Percentiles rank a stretch among this genome's conserved stretches.
Conservation (phyloP, 495 filamentous ascomycete species). For the Tuber melanosporum region DNA sequence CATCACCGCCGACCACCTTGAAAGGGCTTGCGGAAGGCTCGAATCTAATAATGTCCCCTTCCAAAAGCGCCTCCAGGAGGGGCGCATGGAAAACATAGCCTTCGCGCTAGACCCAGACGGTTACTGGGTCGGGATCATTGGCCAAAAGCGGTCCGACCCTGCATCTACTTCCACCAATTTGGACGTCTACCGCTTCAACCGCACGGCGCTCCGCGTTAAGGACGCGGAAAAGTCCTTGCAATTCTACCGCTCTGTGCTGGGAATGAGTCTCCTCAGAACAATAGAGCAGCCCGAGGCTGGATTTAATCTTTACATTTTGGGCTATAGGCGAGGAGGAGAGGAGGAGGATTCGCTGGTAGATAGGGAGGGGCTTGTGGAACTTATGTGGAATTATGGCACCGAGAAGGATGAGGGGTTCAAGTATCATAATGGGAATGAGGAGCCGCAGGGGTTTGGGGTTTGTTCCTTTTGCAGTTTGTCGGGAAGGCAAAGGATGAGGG, state of each 20-base stretch:
- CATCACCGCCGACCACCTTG: slow-evolving; percentile 82
- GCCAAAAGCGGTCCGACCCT: slow-evolving; percentile 51
- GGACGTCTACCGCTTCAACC: slow-evolving; percentile 49
- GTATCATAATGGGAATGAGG: slow-evolving; percentile 86
- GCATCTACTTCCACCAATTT: slow-evolving; percentile 43
- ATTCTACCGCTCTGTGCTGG: slow-evolving; percentile 86
- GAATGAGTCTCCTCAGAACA: slow-evolving; percentile 74
- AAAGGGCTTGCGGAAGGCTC: slow-evolving; percentile 78
- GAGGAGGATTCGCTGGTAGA: slow-evolving; percentile 50
- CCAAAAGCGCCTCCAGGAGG: slow-evolving; percentile 88
- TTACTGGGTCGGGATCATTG: slow-evolving; percentile 62
- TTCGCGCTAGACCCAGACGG: slow-evolving; percentile 90
- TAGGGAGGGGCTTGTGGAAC: slow-evolving; percentile 75
- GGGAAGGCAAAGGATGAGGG: neutral
- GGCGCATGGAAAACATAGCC: slow-evolving; percentile 79
- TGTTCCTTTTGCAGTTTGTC: slow-evolving; percentile 3
- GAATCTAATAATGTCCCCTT: slow-evolving; percentile 86
- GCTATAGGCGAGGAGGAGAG: slow-evolving; percentile 51
- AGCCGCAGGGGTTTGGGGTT: slow-evolving; percentile 86
- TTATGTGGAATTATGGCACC: slow-evolving; percentile 97
- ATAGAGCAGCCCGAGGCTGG: slow-evolving; percentile 60
- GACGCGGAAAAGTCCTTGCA: slow-evolving; percentile 72
- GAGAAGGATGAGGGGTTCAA: slow-evolving; percentile 77
- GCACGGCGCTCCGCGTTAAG: slow-evolving; percentile 95
- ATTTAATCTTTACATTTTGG: slow-evolving; percentile 92